Evolutionary conservation across 345 rosid species (phyloP).

Genomic region (Streptanthus diversifolius): DNA sequence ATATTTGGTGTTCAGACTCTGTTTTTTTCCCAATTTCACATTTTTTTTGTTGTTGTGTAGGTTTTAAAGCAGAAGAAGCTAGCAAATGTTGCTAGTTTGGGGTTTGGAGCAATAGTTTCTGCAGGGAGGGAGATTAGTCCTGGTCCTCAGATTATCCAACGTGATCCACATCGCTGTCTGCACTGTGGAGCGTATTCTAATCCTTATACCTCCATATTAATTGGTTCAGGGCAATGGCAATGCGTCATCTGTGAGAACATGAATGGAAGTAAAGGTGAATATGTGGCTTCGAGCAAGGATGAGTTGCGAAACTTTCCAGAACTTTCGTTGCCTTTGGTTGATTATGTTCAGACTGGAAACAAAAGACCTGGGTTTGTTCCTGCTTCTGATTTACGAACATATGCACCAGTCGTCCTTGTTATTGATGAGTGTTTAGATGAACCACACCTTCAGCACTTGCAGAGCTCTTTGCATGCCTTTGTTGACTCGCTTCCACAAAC

Average conservation of each 20-base stretch:
- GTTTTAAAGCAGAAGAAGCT: slow-evolving; percentile 85
- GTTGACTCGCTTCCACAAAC: slow-evolving; percentile 74
- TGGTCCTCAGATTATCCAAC: slow-evolving; percentile 77
- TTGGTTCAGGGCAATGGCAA: slow-evolving; percentile 98
- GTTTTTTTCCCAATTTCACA: no score
- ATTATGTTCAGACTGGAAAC: slow-evolving; percentile 84
- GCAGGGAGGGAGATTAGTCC: slow-evolving; percentile 76
- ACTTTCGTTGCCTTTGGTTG: slow-evolving; percentile 72
- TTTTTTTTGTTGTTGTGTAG: slow-evolving; percentile 31
- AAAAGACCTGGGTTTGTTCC: slow-evolving; percentile 82
- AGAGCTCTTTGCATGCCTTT: slow-evolving; percentile 96
- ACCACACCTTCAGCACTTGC: slow-evolving; percentile 89
- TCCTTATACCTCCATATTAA: slow-evolving; percentile 66
- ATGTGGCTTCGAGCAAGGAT: slow-evolving; percentile 66
- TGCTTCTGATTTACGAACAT: slow-evolving; percentile 78
- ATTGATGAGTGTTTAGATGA: slow-evolving; percentile 97
- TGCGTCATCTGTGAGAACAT: slow-evolving; percentile 70
- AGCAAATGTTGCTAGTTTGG: slow-evolving; percentile 83
- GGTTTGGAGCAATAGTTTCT: slow-evolving; percentile 91
- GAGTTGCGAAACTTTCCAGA: slow-evolving; percentile 72
- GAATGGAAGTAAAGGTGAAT: slow-evolving; percentile 88
- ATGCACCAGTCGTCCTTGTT: slow-evolving; percentile 85
- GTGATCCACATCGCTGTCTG: slow-evolving; percentile 83
- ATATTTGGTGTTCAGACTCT: not conserved
- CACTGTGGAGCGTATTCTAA: slow-evolving; percentile 95